These are phyloP conservation scores for Quercus aquifolioides DNA, from an alignment of 306 rosid genomes.

Conservation along the genomic window DNA sequence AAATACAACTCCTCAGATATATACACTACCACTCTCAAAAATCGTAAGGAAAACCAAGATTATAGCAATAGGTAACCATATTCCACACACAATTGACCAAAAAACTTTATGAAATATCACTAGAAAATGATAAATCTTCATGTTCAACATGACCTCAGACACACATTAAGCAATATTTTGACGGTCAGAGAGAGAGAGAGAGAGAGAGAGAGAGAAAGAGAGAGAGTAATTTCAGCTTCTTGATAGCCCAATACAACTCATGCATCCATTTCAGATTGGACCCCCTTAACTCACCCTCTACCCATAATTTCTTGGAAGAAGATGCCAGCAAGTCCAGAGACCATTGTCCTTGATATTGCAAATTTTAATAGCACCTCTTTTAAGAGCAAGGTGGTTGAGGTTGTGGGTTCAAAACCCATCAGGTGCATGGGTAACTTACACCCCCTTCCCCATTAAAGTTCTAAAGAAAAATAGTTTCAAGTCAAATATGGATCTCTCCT, in stretches of 20 bases:
- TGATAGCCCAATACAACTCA: neutral
- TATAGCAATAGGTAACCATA: neutral
- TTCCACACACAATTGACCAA: neutral
- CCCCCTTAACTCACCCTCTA: neutral
- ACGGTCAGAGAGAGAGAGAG: too few relatives aligned
- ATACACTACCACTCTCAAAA: neutral
- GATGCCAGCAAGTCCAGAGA: neutral
- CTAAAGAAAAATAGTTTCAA: too few relatives aligned
- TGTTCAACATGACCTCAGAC: neutral
- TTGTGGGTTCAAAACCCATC: too few relatives aligned
- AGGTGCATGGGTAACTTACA: too few relatives aligned
- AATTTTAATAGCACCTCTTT: neutral
- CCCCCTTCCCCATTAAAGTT: too few relatives aligned
- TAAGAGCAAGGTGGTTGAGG: too few relatives aligned
- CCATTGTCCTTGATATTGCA: neutral
- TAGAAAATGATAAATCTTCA: neutral
- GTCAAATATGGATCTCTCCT: too few relatives aligned
- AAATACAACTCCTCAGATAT: constrained; percentile 4
- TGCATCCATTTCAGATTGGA: neutral
- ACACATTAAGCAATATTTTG: neutral
- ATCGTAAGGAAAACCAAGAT: neutral
- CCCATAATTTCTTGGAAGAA: neutral
- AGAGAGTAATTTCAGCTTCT: neutral
- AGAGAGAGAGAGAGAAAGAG: too few relatives aligned
- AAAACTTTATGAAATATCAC: neutral